Base-by-base conservation (phyloP, 2,329 filamentous ascomycete species). In the Aspergillus sp. region DNA sequence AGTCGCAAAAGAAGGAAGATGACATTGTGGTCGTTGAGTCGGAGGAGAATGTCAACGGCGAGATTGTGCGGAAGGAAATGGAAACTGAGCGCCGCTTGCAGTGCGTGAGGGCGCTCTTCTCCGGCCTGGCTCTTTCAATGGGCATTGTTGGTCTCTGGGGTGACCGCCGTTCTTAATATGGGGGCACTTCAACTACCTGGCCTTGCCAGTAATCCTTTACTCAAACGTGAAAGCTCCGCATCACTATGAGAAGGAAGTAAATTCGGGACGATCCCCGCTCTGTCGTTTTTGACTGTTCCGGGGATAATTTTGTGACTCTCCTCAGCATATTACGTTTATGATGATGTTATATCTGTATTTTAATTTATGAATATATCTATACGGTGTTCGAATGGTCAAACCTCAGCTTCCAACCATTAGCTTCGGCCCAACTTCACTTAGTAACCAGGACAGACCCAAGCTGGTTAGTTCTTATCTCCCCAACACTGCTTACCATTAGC, bases 131-230 rank as follows among this genome's bases (percentile, higher is more conserved):
- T 2, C 73, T 80, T 56, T 72, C 73, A 2, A 78, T 80, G 72
- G 76, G 74, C 19, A 75, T 81, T 53, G 75, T 81, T 41, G 79
- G 79, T 7, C 72, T 81, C 27, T 81, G 79, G 79, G 79, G 79
- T 1, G 79, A 81, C 70, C 56, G 62, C 23, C 56, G 56, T 37
- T 48, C 52, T 40, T 58, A 49, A 55, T 33, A 7, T 21, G 17
- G 17, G 25, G 17, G 11, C 12, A 23, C 17, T 4, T 15, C 19
- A 17, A 14, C 25, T 25, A 25, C 27, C n/a, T 39, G 25, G 39
- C 31, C 6, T 43, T 48, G 21, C 52, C 23, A 23, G 27, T 11
- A 11, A 31, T 31, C 9, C 27, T 33, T 45, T 25, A 33, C 17
- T 23, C 27, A 21, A 37, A 44, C 11, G 2, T 44, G 11, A 21